Evolutionary conservation across 1,284 basidiomycete species (phyloP).

Genomic region (Trichosporon sp.): DNA sequence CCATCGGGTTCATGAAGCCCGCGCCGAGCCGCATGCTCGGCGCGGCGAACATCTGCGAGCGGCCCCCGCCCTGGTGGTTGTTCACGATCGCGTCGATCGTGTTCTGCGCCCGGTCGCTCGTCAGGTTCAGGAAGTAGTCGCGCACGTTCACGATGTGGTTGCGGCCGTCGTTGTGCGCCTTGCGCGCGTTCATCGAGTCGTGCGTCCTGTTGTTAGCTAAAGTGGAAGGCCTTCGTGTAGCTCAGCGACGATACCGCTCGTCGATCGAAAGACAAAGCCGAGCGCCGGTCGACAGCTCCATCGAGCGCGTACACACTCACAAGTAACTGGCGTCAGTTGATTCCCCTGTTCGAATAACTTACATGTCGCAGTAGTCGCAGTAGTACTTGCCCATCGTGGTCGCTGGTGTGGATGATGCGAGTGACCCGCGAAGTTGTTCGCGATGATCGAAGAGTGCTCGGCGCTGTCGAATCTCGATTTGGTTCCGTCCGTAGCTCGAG

Average conservation of each 20-base stretch:
- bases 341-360: constrained; percentile 5
- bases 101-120: constrained; percentile 91
- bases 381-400: constrained; percentile 50
- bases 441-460: constrained; percentile 3
- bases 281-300: background rate
- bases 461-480: background rate
- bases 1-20: constrained; percentile 44
- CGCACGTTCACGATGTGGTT: constrained; percentile 95
- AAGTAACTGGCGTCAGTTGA: constrained; percentile 55
- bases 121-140: constrained; percentile 93
- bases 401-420: constrained; percentile 1
- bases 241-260: no score
- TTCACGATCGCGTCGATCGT: constrained; percentile 95
- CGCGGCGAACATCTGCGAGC: constrained; percentile 57
- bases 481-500: background rate
- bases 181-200: constrained; percentile 62
- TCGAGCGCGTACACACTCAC: constrained; percentile 14
- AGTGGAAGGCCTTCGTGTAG: background rate
- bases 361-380: constrained; percentile 57
- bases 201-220: constrained; percentile 30
- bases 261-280: no score
- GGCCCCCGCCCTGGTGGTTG: constrained; percentile 66
- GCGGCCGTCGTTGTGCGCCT: constrained; percentile 94
- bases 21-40: constrained; percentile 57
- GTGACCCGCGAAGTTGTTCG: constrained; percentile 6